Conservation (phyloP, 2,329 filamentous ascomycete genomes). For the Arthrobotrys sinensis region DNA sequence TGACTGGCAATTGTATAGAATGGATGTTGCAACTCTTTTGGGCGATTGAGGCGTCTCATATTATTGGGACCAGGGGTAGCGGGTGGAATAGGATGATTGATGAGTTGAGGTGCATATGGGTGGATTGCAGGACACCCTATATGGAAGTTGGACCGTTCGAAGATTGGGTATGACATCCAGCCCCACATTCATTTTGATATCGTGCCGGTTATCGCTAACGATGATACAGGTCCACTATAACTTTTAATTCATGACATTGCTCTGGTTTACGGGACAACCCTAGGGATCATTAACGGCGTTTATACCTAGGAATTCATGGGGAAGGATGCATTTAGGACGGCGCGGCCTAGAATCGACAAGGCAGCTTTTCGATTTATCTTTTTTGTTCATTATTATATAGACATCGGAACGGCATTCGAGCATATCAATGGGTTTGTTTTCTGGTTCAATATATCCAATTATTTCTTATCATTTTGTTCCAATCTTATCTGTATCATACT, state of each 20-base stretch:
- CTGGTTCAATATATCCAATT: not conserved
- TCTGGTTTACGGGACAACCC: too few species aligned
- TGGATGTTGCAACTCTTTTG: constrained; percentile 63
- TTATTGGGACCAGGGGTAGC: constrained; percentile 63
- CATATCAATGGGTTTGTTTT: not conserved
- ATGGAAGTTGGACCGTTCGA: constrained; percentile 63
- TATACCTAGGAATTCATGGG: not conserved
- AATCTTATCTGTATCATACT: not conserved
- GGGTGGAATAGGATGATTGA: constrained; percentile 64
- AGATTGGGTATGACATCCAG: constrained; percentile 59
- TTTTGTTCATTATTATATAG: not conserved
- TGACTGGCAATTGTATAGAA: constrained; percentile 32
- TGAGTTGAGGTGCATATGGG: constrained; percentile 63
- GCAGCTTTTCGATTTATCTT: not conserved
- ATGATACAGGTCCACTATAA: constrained; percentile 51
- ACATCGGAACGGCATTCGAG: not conserved
- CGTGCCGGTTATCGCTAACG: too few species aligned
- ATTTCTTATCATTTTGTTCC: not conserved
- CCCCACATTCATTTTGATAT: not conserved
- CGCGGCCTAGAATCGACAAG: not conserved
- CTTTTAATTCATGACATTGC: constrained; percentile 20
- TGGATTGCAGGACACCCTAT: constrained; percentile 62
- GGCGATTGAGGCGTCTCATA: constrained; percentile 61
- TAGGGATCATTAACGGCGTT: not conserved
- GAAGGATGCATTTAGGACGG: constrained; percentile 1